These are phyloP conservation scores for Penicillium sp. DNA, from an alignment of 2,329 filamentous ascomycete genomes.

Conservation along the genomic window DNA sequence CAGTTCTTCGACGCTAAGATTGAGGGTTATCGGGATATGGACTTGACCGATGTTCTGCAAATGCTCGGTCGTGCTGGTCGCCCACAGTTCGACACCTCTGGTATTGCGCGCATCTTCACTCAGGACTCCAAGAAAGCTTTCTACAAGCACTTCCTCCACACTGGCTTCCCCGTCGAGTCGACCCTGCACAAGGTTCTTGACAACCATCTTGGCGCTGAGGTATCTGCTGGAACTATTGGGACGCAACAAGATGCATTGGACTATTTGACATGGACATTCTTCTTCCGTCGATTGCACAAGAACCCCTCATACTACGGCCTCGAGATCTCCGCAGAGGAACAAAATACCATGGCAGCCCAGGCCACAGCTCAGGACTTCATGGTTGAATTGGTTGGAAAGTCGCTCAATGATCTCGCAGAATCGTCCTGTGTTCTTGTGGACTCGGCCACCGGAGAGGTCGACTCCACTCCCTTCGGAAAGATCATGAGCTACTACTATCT, in stretches of 20 bases:
- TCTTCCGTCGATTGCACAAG: conserved; percentile 95
- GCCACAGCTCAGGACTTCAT: conserved; percentile 90
- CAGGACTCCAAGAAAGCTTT: conserved; percentile 98
- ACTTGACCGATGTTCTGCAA: conserved; percentile 93
- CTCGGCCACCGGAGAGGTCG: conserved; percentile 77
- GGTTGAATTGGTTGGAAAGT: conserved; percentile 86
- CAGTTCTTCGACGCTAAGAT: conserved; percentile 98
- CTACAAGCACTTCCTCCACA: conserved; percentile 98
- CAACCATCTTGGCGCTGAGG: conserved; percentile 93
- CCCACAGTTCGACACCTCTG: conserved; percentile 93
- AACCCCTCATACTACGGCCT: conserved; percentile 98
- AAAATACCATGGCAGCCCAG: conserved; percentile 82
- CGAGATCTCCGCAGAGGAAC: conserved; percentile 87
- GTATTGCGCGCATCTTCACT: conserved; percentile 95
- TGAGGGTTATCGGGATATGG: conserved; percentile 98
- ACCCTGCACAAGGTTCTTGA: conserved; percentile 94
- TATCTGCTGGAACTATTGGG: conserved; percentile 85
- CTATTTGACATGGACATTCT: conserved; percentile 99
- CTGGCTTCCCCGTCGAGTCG: conserved; percentile 95
- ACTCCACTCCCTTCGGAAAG: conserved; percentile 87
- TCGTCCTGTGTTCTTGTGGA: conserved; percentile 82
- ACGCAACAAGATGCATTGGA: conserved; percentile 97
- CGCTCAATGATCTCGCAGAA: conserved; percentile 74
- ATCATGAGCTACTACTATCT: conserved; percentile 99
- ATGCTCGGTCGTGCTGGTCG: conserved; percentile 96